A percentile compares a stretch with the other conserved stretches of the same genome.
Conservation (phyloP, 495 filamentous ascomycete species). For the Neurospora sp. region DNA sequence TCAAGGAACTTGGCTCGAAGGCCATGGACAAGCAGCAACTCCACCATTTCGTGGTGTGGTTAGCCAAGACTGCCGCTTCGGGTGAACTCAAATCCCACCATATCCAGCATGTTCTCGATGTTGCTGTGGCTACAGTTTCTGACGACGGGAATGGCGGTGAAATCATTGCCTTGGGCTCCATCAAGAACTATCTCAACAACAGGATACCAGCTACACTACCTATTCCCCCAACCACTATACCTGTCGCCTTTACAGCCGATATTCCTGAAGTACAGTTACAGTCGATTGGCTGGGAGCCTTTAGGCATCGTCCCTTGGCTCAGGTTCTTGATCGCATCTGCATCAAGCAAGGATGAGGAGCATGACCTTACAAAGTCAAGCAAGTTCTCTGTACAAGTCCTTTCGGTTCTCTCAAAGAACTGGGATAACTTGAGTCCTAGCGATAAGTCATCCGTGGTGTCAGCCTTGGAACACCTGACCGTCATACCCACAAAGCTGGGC, state of each 20-base stretch:
- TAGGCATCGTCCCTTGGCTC: constrained; percentile 77
- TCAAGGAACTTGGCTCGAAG: constrained; percentile 62
- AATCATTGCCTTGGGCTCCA: constrained; percentile 64
- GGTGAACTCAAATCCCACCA: constrained; percentile 56
- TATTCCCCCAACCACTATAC: constrained; percentile 69
- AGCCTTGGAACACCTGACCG: constrained; percentile 52
- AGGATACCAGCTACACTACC: constrained; percentile 76
- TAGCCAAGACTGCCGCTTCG: constrained; percentile 51
- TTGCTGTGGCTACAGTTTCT: constrained; percentile 68
- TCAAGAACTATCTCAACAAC: constrained; percentile 63
- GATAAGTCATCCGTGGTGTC: constrained; percentile 55
- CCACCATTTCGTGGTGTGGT: constrained; percentile 73
- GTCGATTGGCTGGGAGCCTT: constrained; percentile 69
- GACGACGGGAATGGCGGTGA: constrained; percentile 48
- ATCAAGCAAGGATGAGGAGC: constrained; percentile 25
- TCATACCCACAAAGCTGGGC: constrained; percentile 85
- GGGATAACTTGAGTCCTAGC: constrained; percentile 60
- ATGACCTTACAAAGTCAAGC: constrained; percentile 55
- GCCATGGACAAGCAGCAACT: constrained; percentile 68
- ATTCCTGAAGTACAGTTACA: constrained; percentile 55
- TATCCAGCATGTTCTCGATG: constrained; percentile 58
- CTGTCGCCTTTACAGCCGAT: constrained; percentile 57
- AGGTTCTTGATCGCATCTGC: constrained; percentile 60
- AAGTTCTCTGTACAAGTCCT: constrained; percentile 73
- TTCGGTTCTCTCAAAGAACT: constrained; percentile 71